Base-by-base conservation (phyloP, 2,329 filamentous ascomycete genomes). In the Alternaria brassicae region DNA sequence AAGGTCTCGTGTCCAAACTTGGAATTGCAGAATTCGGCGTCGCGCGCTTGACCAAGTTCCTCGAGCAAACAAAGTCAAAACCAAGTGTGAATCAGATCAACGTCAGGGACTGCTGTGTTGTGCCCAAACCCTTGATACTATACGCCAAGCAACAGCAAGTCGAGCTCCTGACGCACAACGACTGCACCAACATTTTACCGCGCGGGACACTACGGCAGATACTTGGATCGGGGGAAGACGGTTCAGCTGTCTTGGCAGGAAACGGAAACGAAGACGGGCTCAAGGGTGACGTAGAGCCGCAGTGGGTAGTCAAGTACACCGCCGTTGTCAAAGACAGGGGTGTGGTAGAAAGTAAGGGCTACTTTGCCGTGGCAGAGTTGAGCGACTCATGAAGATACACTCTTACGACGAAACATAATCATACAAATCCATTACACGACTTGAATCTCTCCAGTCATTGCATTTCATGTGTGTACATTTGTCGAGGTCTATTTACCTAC, bases 281-380 rank as follows among this genome's bases (percentile, higher is more conserved):
- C 57, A 83, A 85, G 67, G 93, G 92, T 4, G 88, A 97, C 65
- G 85, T 98, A 48, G 86, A 87, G 58, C 93, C 95, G 27, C 89
- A 94, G 75, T 99, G 95, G 94, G 95, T 98, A 27, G 90, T 94
- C 67, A 96, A 98, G 77, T 99, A 99, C 77, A 97, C 94, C 36
- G 95, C 95, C 1, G 94, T 98, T 58, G 92, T 98, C 39, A 91
- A 91, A 77, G 91, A 98, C 76, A 85, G 95, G 53, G 95, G 95
- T 13, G 95, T 99, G 8, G 94, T 99, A 66, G 95, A 99, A 83
- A 97, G 95, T 76, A 99, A 98, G 82, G 95, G 95, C 7, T 98
- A 97, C 79, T 97, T 97, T 82, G 94, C 94, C 1, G 88, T 89
- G 19, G 94, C 93, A 3, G 89, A 92, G 73, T 78, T 95, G 65